phyloP scores from a whole-genome alignment of 1,284 basidiomycete species.

The Sphaerobolus stellatus region DNA sequence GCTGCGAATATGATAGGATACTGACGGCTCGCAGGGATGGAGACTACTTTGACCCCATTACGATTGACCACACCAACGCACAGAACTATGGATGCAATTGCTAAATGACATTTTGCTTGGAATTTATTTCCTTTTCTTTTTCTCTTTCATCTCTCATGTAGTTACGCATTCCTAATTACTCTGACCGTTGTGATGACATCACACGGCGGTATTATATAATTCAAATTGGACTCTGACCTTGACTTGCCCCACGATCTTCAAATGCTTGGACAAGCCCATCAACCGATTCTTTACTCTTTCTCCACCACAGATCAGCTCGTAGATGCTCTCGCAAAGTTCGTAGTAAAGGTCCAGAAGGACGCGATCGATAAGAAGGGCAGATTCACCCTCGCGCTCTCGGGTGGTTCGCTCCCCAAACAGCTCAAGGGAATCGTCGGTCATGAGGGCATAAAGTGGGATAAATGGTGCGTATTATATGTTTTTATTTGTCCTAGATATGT shows the following conservation, averaged over 20 bases:
- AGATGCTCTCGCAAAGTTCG: slow-evolving; percentile 74
- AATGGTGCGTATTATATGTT: slow-evolving; percentile 64
- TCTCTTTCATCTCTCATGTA: background rate
- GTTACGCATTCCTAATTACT: background rate
- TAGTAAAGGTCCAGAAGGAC: slow-evolving; percentile 87
- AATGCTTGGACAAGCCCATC: slow-evolving; percentile 19
- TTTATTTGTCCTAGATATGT: slow-evolving; percentile 12
- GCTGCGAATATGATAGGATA: no score
- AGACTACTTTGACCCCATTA: slow-evolving; percentile 99
- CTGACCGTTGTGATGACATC: background rate
- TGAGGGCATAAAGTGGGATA: slow-evolving; percentile 87
- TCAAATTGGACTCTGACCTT: background rate
- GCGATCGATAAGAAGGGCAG: slow-evolving; percentile 84
- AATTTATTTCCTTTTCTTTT: background rate
- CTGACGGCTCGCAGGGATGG: slow-evolving; percentile 82
- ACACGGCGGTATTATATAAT: background rate
- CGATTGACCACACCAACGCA: slow-evolving; percentile 85
- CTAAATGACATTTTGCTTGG: background rate
- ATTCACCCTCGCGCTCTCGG: slow-evolving; percentile 92
- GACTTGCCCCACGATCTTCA: background rate
- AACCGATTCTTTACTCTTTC: slow-evolving; percentile 82
- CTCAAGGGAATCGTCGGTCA: slow-evolving; percentile 74
- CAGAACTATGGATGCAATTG: slow-evolving; percentile 92
- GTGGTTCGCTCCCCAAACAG: slow-evolving; percentile 88
- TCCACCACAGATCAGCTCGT: slow-evolving; percentile 54